These are phyloP conservation scores for Phaeosphaeriaceae sp. DNA, from an alignment of 2,329 filamentous ascomycete genomes.

Conservation along the genomic window DNA sequence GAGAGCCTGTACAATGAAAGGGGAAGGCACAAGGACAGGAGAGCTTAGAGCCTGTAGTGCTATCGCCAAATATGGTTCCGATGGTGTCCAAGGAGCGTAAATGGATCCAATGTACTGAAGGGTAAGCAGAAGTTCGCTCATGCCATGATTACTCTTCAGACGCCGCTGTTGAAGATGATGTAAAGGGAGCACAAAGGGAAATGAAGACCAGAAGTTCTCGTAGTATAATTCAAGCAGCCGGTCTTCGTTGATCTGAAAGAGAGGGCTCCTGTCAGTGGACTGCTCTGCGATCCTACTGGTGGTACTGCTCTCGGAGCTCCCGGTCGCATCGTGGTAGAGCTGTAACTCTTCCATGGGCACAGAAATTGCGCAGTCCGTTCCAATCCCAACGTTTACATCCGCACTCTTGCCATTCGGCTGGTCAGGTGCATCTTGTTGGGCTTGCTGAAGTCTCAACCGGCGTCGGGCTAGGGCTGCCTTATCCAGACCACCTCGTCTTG, in stretches of 20 bases:
- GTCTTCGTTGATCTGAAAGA: conserved; percentile 34
- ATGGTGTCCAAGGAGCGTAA: conserved; percentile 41
- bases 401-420: conserved; percentile 9
- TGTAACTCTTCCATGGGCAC: neutral
- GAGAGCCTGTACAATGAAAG: conserved; percentile 75
- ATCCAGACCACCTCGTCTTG: conserved; percentile 42
- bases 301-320: conserved; percentile 4
- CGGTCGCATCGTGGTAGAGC: neutral
- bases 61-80: conserved; percentile 32
- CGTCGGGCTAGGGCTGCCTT: conserved; percentile 42
- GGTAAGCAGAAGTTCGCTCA: conserved; percentile 33
- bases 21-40: conserved; percentile 25
- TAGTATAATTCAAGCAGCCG: conserved; percentile 41
- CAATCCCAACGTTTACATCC: neutral
- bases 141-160: conserved; percentile 21
- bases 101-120: conserved; percentile 42
- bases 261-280: conserved; percentile 10
- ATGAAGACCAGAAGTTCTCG: conserved; percentile 59
- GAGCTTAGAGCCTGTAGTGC: conserved; percentile 29
- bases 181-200: conserved; percentile 62
- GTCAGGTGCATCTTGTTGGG: conserved; percentile 18
- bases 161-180: conserved; percentile 43
- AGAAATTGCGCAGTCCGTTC: neutral
- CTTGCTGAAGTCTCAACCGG: conserved; percentile 33
- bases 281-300: conserved; percentile 9